Base-by-base conservation (phyloP, 192 early-diverging fungal species). In the Podila clonocystis region DNA sequence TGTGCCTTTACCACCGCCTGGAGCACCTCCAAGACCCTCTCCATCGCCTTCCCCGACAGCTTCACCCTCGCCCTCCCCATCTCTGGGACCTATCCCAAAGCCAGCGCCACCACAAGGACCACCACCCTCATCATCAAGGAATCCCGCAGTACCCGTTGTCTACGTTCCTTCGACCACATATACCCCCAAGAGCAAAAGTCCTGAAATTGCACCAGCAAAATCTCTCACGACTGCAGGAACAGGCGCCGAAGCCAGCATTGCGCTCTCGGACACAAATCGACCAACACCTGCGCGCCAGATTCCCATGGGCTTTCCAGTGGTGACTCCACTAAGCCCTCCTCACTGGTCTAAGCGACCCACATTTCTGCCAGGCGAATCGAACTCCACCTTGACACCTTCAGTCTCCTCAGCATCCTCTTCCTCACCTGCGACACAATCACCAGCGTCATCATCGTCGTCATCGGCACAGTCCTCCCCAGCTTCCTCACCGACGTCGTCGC, bases 281-380 rank as follows among this genome's bases (percentile, higher is more conserved):
- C 76, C 76, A 12, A 79, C 69, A 9, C 76, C 76, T 13, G 76
- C 76, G 8, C 33, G 76, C n/a, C 69, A 72, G 36, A 72, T 79
- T n/a, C 76, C 76, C 4, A 79, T 79, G 70, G 65, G 70, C 5
- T 79, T 79, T 66, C 76, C 76, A 9, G 69, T 79, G 1, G 76
- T 79, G 2, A 79, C 76, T 19, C 76, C 76, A 8, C 31, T 79
- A 28, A 79, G 61, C 15, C 76, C 76, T 9, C 70, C 70, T 5
- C 75, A 72, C 22, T 79, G 69, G 69, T 61, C 29, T 34, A 67
- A 68, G 50, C 59, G 41, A 13, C 70, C 69, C 20, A 45, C 50
- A 8, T 50, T 69, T 2, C 28, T 62, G 19, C 15, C 68, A 57
- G 38, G 59, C 20, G 30, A 61, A 24, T 31, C 59, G 11, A 33